Percentiles rank a stretch among this genome's conserved stretches.
Conservation (phyloP, 345 rosid genomes). For the Moricandia arvensis region DNA sequence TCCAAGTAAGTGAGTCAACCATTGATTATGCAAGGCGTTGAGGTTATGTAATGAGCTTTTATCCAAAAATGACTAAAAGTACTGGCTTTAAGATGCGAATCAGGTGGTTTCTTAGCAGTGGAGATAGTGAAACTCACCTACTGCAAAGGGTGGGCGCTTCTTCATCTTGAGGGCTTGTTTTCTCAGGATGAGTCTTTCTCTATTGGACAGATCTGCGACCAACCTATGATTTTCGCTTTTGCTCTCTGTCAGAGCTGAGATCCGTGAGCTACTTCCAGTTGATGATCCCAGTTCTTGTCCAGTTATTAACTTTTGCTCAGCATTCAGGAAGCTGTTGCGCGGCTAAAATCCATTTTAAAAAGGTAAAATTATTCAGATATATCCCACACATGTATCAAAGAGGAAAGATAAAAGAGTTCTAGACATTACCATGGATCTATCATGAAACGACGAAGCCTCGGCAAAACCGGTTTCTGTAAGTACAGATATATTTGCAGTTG, state of each 20-base stretch:
- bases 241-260: constrained; percentile 24
- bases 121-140: constrained; percentile 48
- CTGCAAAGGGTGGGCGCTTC: constrained; percentile 82
- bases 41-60: background rate
- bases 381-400: constrained; percentile 8
- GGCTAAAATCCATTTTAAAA: constrained; percentile 29
- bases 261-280: constrained; percentile 25
- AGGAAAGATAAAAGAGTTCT: constrained; percentile 16
- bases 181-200: constrained; percentile 81
- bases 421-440: constrained; percentile 40
- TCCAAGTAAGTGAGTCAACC: background rate
- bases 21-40: background rate
- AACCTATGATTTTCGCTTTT: constrained; percentile 32
- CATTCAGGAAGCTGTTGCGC: constrained; percentile 13
- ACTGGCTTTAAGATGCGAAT: background rate
- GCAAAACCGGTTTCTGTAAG: constrained; percentile 23
- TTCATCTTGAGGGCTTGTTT: constrained; percentile 86
- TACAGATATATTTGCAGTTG: constrained; percentile 14
- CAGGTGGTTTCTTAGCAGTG: constrained; percentile 11
- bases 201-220: constrained; percentile 59
- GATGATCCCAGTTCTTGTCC: constrained; percentile 35
- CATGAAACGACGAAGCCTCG: constrained; percentile 34
- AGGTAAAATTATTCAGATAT: background rate
- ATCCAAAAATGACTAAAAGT: background rate
- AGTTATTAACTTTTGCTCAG: constrained; percentile 23